Percentiles rank a stretch among this genome's conserved stretches.
Evolutionary conservation across 2,329 filamentous ascomycete genomes (phyloP).

Genomic region (Alternaria solani): DNA sequence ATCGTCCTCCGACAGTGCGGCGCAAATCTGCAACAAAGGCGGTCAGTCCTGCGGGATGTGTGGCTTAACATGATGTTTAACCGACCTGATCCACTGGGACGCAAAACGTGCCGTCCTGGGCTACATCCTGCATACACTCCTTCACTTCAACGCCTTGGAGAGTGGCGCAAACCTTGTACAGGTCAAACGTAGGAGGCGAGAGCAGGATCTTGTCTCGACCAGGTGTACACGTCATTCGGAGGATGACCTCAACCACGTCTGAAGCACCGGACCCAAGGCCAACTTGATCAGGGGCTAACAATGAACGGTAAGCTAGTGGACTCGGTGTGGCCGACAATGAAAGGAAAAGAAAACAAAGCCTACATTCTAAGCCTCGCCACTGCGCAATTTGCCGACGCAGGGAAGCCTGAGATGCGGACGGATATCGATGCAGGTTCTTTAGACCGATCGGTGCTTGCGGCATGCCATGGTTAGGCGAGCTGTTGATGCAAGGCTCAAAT

Average conservation of each 20-base stretch:
- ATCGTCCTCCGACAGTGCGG: neutral
- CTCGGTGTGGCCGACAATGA: neutral
- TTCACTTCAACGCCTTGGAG: neutral
- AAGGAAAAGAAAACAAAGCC: neutral
- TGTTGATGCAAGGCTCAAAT: neutral
- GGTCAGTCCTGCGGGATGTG: neutral
- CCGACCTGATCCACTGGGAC: neutral
- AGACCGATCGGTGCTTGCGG: neutral
- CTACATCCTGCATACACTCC: neutral
- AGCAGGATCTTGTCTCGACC: neutral
- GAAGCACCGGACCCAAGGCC: neutral
- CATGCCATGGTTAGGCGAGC: neutral
- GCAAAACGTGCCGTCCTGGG: neutral
- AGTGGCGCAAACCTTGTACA: neutral
- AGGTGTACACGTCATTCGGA: neutral
- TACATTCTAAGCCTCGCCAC: neutral
- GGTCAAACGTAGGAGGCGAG: neutral
- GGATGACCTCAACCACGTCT: neutral
- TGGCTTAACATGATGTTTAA: neutral
- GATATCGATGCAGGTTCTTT: neutral
- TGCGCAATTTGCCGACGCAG: neutral
- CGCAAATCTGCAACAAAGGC: neutral
- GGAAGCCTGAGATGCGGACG: neutral
- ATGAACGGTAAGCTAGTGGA: neutral
- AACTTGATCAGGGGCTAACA: neutral